Base-by-base conservation (phyloP, 2,329 filamentous ascomycete species). In the Endocalyx cinctus region DNA sequence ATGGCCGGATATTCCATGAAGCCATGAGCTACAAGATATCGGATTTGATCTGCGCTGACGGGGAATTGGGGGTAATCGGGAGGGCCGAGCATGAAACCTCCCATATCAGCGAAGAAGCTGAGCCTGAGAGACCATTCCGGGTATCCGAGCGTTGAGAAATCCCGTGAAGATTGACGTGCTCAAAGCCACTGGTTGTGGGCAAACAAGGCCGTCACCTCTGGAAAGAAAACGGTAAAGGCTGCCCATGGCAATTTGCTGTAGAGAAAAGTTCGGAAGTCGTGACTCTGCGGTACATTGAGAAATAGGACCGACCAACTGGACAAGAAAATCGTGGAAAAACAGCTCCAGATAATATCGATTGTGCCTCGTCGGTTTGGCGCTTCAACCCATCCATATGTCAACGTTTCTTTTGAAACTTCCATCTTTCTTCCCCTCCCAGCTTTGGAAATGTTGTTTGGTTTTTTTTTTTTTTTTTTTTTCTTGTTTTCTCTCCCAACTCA, bases 351-450 rank as follows among this genome's bases (percentile, higher is more conserved):
- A n/a, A 23, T 23, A n/a, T 23, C 20, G 8, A 23, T 8, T 8
- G 20, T 23, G 20, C 20, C 20, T 8, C 20, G 20, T 8, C 8
- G n/a, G 20, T 23, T n/a, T 23, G 20, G 20, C 20, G 20, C 8
- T 8, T 8, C 8, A 8, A 23, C 20, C 20, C 20, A 23, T n/a
- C 20, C 20, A n/a, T n/a, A n/a, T 37, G 17, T 42, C 35, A 22
- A 27, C 14, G n/a, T n/a, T n/a, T n/a, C n/a, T n/a, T n/a, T n/a
- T n/a, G n/a, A n/a, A n/a, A n/a, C n/a, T n/a, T n/a, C n/a, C n/a
- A n/a, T n/a, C n/a, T n/a, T n/a, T n/a, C n/a, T n/a, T n/a, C n/a
- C n/a, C n/a, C n/a, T n/a, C n/a, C n/a, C n/a, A n/a, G n/a, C n/a
- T n/a, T n/a, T n/a, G n/a, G n/a, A n/a, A n/a, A n/a, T n/a, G n/a